phyloP scores from a whole-genome alignment of 2,329 filamentous ascomycete genomes.

The Epichloe sylvatica region DNA sequence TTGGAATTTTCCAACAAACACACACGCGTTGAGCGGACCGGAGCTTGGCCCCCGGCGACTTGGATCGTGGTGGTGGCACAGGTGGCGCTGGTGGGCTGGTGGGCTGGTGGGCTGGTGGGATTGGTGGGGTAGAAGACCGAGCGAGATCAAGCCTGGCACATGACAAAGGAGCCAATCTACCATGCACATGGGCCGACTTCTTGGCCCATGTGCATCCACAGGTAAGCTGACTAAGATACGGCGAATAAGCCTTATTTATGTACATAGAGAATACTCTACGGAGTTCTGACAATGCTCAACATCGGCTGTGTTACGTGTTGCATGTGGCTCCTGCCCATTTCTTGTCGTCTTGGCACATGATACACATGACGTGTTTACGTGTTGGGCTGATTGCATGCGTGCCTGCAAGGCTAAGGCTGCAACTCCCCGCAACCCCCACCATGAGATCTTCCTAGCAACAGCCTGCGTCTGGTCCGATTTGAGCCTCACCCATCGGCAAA shows the following conservation, averaged over 20 bases:
- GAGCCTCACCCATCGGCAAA: not conserved
- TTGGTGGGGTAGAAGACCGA: too few species aligned
- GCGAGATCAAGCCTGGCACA: too few species aligned
- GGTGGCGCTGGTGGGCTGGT: not conserved
- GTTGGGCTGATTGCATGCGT: not conserved
- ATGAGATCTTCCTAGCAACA: not conserved
- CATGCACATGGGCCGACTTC: too few species aligned
- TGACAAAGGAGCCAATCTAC: too few species aligned
- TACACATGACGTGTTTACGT: conserved; percentile 2
- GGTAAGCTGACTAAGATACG: too few species aligned
- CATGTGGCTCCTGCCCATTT: too few species aligned
- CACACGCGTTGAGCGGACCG: not conserved
- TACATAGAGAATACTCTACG: too few species aligned
- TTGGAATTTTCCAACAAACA: not conserved
- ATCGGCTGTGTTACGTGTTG: too few species aligned
- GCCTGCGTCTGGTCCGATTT: not conserved
- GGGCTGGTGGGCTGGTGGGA: too few species aligned
- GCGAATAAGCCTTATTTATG: too few species aligned
- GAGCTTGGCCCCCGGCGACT: not conserved
- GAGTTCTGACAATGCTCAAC: too few species aligned
- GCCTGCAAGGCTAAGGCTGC: not conserved
- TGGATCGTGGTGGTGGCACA: not conserved
- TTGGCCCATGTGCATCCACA: too few species aligned
- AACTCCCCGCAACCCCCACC: not conserved
- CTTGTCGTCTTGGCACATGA: not conserved